These are phyloP conservation scores for Fusarium tjaetaba DNA, from an alignment of 2,329 filamentous ascomycete genomes.

Conservation along the genomic window DNA sequence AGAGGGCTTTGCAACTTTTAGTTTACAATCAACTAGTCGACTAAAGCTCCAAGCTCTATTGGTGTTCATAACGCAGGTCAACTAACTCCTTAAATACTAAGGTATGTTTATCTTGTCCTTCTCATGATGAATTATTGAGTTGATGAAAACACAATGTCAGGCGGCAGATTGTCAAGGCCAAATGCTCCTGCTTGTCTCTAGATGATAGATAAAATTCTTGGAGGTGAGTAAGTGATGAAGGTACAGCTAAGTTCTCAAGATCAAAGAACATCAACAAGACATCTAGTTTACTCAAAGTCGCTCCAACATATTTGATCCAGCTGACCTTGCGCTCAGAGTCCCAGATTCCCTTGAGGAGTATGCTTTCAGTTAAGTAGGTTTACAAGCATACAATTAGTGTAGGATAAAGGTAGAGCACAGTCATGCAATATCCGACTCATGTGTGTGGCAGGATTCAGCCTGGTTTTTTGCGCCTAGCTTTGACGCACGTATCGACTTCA, in stretches of 20 bases:
- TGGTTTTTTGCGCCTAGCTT: too few species aligned
- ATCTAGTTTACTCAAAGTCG: neutral
- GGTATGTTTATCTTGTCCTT: too few species aligned
- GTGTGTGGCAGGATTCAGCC: too few species aligned
- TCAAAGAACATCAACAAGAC: rapidly evolving
- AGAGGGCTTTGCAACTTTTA: neutral
- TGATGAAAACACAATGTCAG: neutral
- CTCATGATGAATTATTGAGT: too few species aligned
- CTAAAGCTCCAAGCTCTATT: rapidly evolving
- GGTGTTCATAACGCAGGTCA: too few species aligned
- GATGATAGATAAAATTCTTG: neutral
- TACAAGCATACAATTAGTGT: too few species aligned
- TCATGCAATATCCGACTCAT: neutral
- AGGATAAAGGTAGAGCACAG: neutral
- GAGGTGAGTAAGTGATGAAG: too few species aligned
- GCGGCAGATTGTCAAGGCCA: rapidly evolving
- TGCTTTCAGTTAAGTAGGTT: too few species aligned
- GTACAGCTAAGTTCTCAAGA: too few species aligned
- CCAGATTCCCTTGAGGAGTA: slow-evolving; percentile 22
- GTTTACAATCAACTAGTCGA: neutral
- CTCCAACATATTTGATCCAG: slow-evolving; percentile 28
- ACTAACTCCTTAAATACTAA: too few species aligned
- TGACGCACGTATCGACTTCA: neutral
- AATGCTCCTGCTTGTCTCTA: too few species aligned
- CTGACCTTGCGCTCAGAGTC: slow-evolving; percentile 24